Conservation (phyloP, 2,329 filamentous ascomycete genomes). For the Cladophialophora exuberans region DNA sequence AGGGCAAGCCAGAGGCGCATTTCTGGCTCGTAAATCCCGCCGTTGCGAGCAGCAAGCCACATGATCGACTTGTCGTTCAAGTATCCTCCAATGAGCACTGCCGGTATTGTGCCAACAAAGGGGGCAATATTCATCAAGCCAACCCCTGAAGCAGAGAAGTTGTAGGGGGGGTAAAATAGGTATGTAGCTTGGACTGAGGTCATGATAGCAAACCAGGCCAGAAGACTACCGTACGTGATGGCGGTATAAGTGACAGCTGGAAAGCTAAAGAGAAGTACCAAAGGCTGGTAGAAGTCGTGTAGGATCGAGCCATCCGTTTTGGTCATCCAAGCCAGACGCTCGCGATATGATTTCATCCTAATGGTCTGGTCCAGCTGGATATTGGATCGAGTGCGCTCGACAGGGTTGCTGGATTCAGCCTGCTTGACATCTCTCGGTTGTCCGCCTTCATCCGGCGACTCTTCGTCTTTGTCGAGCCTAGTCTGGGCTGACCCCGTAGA, state of each 20-base stretch:
- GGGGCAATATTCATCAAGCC: slow-evolving; percentile 39
- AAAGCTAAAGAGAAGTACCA: slow-evolving; percentile 20
- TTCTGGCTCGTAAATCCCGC: slow-evolving; percentile 54
- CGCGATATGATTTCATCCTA: too few relatives aligned
- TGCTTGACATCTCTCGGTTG: too few relatives aligned
- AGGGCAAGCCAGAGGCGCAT: slow-evolving; percentile 47
- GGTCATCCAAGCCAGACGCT: too few relatives aligned
- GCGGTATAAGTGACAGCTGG: slow-evolving; percentile 44
- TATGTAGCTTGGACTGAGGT: slow-evolving; percentile 39
- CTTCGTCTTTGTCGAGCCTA: too few relatives aligned
- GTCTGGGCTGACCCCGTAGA: too few relatives aligned
- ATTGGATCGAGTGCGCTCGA: too few relatives aligned
- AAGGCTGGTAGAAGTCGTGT: slow-evolving; percentile 26
- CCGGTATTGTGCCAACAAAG: slow-evolving; percentile 45
- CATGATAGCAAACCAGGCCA: slow-evolving; percentile 40
- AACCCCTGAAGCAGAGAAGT: slow-evolving; percentile 36
- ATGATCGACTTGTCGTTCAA: slow-evolving; percentile 45
- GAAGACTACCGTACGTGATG: slow-evolving; percentile 43
- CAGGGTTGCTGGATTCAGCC: too few relatives aligned
- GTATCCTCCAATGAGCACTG: slow-evolving; percentile 44
- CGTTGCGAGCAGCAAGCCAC: slow-evolving; percentile 47
- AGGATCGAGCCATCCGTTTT: too few relatives aligned
- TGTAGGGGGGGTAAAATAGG: slow-evolving; percentile 41
- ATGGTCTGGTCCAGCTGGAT: too few relatives aligned
- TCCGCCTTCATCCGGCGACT: too few relatives aligned